Evolutionary conservation across 1,284 basidiomycete genomes (phyloP).

Genomic region (Taiwanofungus camphoratus): DNA sequence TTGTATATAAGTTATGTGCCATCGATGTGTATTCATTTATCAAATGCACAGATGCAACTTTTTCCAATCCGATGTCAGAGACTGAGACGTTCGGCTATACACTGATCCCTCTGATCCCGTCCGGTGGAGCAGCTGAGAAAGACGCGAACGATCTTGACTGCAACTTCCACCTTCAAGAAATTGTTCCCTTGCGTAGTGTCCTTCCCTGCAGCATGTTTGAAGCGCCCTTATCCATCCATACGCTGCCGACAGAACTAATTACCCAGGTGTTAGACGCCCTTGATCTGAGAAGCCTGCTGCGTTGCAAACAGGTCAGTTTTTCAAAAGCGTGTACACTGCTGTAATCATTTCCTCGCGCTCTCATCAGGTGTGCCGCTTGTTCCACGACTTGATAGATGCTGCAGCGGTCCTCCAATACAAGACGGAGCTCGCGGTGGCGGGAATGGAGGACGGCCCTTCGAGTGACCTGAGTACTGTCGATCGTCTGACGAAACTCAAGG

Average conservation of each 20-base stretch:
- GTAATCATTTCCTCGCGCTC: not conserved
- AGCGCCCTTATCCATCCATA: too few relatives aligned
- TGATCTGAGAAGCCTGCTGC: conserved; percentile 30
- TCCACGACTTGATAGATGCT: conserved; percentile 34
- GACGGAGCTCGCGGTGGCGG: conserved; percentile 46
- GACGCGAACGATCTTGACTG: too few relatives aligned
- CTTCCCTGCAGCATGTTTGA: too few relatives aligned
- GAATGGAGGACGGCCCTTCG: conserved; percentile 41
- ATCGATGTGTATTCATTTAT: too few relatives aligned
- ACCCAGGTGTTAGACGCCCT: conserved; percentile 23
- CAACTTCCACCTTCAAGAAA: too few relatives aligned
- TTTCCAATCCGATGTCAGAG: too few relatives aligned
- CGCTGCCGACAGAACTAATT: conserved; percentile 27
- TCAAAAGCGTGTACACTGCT: not conserved
- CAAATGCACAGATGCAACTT: too few relatives aligned
- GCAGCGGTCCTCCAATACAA: conserved; percentile 41
- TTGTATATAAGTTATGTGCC: too few relatives aligned
- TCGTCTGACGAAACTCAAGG: conserved; percentile 36
- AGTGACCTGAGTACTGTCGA: conserved; percentile 26
- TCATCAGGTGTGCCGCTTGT: conserved; percentile 39
- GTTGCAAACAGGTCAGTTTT: conserved; percentile 34
- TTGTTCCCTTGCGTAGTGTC: too few relatives aligned
- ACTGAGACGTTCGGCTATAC: too few relatives aligned
- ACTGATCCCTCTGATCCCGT: too few relatives aligned
- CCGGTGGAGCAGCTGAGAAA: too few relatives aligned